Base-by-base conservation (phyloP, 2,329 filamentous ascomycete genomes). In the Sporothrix sp. region DNA sequence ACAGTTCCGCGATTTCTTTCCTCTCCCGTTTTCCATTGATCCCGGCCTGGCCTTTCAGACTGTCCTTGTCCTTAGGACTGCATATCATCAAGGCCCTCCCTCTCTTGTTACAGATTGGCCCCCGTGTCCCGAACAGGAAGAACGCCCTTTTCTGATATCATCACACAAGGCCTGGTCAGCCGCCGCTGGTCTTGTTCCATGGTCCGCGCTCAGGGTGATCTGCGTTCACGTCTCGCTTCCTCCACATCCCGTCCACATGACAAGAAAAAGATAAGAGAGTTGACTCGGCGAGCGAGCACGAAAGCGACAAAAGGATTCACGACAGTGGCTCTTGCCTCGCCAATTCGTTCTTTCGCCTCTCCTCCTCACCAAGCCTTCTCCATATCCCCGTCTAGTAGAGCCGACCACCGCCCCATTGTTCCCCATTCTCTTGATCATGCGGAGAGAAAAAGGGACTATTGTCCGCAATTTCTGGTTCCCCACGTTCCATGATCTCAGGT, bases 401-500 rank as follows among this genome's bases (percentile, higher is more conserved):
- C n/a, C n/a, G n/a, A n/a, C n/a, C n/a, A n/a, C n/a, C n/a, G n/a
- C 39, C 23, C 37, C 37, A 39, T 39, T 16, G 18, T 32, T 33
- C 40, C 33, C 44, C 44, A 27, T 47, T 28, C 28, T 47, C 44
- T 36, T 28, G 33, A 47, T 47, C 32, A 47, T 47, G 44, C 44
- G 44, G 44, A 37, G 33, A 28, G 44, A 46, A 2, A 36, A 28
- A 11, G 32, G 10, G 13, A 23, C 7, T 18, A 11, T 20, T n/a
- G 21, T 8, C 16, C 5, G 14, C 14, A 28, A 28, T 14, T 28
- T 36, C 25, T 21, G 32, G 23, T 47, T 37, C 44, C 44, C 44
- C 44, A 47, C 44, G 44, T 47, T 33, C 40, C 27, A 44, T 44
- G 40, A 44, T 44, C 40, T 33, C 40, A 44, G 40, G 40, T 44